Conservation (phyloP, 192 early-diverging fungal genomes). For the Thoreauomyces humboldtii region DNA sequence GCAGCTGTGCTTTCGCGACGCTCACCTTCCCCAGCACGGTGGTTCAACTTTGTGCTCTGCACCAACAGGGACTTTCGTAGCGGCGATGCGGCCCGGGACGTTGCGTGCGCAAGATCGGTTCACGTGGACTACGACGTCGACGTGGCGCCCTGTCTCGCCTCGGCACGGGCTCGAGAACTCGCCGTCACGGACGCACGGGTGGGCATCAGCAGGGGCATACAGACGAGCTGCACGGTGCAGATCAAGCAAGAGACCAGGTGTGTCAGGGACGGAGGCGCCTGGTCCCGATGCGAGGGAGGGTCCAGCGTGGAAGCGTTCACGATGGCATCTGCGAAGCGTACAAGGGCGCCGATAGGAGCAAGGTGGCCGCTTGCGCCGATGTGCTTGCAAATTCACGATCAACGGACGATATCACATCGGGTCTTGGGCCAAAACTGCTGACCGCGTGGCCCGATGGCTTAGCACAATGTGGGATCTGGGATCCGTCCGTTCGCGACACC, state of each 20-base stretch:
- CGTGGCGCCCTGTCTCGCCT: constrained; percentile 2
- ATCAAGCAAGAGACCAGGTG: constrained; percentile 58
- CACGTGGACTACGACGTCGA: not conserved
- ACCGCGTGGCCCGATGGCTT: constrained; percentile 26
- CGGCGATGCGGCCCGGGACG: constrained; percentile 20
- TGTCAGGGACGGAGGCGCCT: constrained; percentile 61
- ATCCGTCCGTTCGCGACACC: not conserved
- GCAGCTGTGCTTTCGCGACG: constrained; percentile 48
- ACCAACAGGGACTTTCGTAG: constrained; percentile 37
- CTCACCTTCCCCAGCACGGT: constrained; percentile 23
- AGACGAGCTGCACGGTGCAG: constrained; percentile 59
- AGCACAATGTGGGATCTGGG: constrained; percentile 25
- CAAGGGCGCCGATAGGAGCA: no score
- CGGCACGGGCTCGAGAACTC: constrained; percentile 40
- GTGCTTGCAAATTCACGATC: no score
- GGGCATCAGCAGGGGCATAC: constrained; percentile 49
- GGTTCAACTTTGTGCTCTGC: constrained; percentile 42
- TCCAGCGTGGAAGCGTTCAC: no score
- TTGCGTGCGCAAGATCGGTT: constrained; percentile 27
- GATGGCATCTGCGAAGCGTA: no score
- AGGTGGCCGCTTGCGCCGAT: no score
- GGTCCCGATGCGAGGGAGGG: no score
- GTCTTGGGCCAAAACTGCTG: no score
- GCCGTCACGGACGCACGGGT: constrained; percentile 26
- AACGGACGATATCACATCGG: no score